Evolutionary conservation across 106 monocot genomes (phyloP).

Genomic region (Hemerocallis citrina): DNA sequence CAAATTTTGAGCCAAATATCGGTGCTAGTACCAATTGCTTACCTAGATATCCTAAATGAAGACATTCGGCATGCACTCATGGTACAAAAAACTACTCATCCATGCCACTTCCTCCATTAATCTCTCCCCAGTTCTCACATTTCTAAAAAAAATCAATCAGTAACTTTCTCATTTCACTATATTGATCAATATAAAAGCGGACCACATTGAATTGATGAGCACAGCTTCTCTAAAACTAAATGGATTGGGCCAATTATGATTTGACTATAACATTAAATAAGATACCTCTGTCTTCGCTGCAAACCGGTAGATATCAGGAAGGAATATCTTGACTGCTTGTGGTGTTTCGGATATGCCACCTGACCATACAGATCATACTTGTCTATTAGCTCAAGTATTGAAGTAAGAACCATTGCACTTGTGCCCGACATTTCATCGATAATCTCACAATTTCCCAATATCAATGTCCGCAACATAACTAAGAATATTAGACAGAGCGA

Average conservation of each 20-base stretch:
- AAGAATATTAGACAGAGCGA: neutral
- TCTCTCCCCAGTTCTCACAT: too few relatives aligned
- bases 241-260: neutral
- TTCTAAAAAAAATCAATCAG: too few relatives aligned
- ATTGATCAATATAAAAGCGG: neutral
- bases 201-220: neutral
- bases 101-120: too few relatives aligned
- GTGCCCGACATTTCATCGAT: conserved; percentile 96
- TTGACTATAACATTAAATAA: neutral
- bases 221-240: neutral
- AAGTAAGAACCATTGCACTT: conserved; percentile 69
- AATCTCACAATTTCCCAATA: conserved; percentile 92
- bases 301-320: conserved; percentile 87
- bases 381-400: conserved; percentile 81
- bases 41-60: too few relatives aligned
- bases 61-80: too few relatives aligned
- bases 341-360: conserved; percentile 98
- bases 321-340: conserved; percentile 95
- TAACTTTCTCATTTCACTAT: too few relatives aligned
- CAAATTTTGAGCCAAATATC: too few relatives aligned
- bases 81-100: too few relatives aligned
- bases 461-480: conserved; percentile 52
- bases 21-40: too few relatives aligned
- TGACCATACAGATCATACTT: conserved; percentile 97
- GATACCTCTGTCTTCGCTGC: conserved; percentile 96